phyloP scores from a whole-genome alignment of 2,329 filamentous ascomycete species.

The Phaeophleospora eucalypticola region DNA sequence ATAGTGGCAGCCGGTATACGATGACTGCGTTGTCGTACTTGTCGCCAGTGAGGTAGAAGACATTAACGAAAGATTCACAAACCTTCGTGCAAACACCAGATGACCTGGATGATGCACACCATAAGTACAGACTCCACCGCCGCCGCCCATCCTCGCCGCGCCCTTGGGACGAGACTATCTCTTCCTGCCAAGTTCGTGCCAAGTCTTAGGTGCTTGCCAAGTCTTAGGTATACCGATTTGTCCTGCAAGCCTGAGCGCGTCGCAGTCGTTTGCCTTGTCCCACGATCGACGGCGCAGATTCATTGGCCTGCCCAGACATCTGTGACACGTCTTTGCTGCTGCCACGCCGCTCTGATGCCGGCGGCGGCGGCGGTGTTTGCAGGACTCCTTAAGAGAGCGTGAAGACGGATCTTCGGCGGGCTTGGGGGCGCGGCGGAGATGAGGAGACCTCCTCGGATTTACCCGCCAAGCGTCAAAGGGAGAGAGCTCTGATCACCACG shows the following conservation, averaged over 20 bases:
- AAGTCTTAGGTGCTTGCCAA: conserved; percentile 8
- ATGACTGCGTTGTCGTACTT: neutral
- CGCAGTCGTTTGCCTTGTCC: conserved; percentile 6
- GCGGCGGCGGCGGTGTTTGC: neutral
- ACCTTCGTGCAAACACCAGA: no score
- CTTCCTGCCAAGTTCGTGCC: conserved; percentile 9
- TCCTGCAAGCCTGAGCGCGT: neutral
- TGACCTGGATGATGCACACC: no score
- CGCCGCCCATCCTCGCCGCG: conserved; percentile 8
- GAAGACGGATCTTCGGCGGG: no score
- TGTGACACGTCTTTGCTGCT: conserved; percentile 4
- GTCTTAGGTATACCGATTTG: neutral
- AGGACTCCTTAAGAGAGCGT: no score
- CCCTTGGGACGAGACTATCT: conserved; percentile 3
- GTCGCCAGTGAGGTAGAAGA: conserved; percentile 5
- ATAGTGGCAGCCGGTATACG: conserved; percentile 13
- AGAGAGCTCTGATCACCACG: no score
- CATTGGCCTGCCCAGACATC: conserved; percentile 14
- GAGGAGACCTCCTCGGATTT: no score
- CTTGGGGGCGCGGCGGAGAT: no score
- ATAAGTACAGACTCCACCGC: conserved; percentile 10
- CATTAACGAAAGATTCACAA: conserved; percentile 11
- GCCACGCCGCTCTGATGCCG: neutral
- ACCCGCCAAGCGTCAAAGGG: neutral
- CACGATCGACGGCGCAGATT: conserved; percentile 13